Conservation (phyloP, 2,329 filamentous ascomycete genomes). For the Falciphora oryzae region DNA sequence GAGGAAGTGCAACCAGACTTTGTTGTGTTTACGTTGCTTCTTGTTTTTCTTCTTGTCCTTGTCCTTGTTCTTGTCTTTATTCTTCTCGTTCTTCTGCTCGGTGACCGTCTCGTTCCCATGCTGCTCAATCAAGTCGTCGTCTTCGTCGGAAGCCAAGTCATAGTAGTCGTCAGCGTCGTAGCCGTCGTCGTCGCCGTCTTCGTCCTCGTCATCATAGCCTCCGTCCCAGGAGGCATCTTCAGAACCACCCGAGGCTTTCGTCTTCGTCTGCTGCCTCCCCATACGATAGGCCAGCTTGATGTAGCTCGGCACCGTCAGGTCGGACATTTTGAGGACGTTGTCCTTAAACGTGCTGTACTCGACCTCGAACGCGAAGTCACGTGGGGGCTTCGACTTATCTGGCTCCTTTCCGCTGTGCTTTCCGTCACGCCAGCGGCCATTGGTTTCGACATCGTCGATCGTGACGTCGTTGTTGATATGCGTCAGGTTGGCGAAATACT, state of each 20-base stretch:
- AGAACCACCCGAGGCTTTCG: conserved; percentile 14
- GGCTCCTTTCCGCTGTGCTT: conserved; percentile 56
- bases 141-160: conserved; percentile 13
- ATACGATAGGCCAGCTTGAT: conserved; percentile 76
- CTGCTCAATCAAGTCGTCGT: conserved; percentile 21
- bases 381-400: conserved; percentile 48
- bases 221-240: conserved; percentile 12
- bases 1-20: conserved; percentile 74
- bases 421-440: conserved; percentile 54
- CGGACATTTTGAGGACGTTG: conserved; percentile 64
- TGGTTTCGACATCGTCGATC: conserved; percentile 19
- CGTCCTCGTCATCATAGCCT: conserved; percentile 12
- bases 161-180: conserved; percentile 16
- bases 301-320: conserved; percentile 79
- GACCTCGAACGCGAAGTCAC: conserved; percentile 66
- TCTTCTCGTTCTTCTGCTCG: conserved; percentile 36
- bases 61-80: conserved; percentile 36
- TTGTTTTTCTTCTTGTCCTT: conserved; percentile 44
- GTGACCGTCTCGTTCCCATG: conserved; percentile 22
- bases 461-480: conserved; percentile 70
- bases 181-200: conserved; percentile 21
- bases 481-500: conserved; percentile 95
- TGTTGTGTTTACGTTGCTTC: conserved; percentile 52
- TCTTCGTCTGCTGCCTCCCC: conserved; percentile 34
- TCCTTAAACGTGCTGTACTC: conserved; percentile 85